A percentile compares a stretch with the other conserved stretches of the same genome.
phyloP scores from a whole-genome alignment of 1,284 basidiomycete species.

The Hemileia vastatrix region DNA sequence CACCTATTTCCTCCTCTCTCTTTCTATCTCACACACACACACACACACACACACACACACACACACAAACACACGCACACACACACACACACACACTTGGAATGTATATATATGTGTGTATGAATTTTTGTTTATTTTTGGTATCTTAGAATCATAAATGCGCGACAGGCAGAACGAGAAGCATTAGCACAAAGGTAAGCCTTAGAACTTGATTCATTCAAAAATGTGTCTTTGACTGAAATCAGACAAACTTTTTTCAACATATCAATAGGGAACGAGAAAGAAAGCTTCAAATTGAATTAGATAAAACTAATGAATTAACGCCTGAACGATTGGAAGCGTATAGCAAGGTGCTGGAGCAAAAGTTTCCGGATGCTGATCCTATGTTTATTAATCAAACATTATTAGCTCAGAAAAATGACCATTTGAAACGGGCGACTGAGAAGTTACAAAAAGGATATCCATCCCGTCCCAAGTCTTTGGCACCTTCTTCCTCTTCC shows the following conservation, averaged over 20 bases:
- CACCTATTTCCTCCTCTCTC: neutral
- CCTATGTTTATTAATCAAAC: conserved; percentile 14
- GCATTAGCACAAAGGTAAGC: conserved; percentile 14
- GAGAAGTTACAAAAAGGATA: conserved; percentile 22
- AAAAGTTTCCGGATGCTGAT: conserved; percentile 22
- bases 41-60: neutral
- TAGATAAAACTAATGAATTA: conserved; percentile 17
- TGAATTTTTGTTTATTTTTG: neutral
- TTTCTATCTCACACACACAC: neutral
- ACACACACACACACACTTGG: neutral
- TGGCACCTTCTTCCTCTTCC: too few species aligned
- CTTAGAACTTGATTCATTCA: too few species aligned
- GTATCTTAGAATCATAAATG: conserved; percentile 19
- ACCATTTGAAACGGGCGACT: conserved; percentile 18
- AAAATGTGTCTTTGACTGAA: too few species aligned
- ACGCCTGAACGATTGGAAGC: conserved; percentile 14
- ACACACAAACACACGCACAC: neutral
- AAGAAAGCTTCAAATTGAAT: conserved; percentile 17
- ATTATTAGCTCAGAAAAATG: conserved; percentile 11
- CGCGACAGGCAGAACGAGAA: conserved; percentile 23
- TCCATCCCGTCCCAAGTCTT: too few species aligned
- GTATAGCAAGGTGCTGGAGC: conserved; percentile 10
- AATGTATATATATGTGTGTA: too few species aligned
- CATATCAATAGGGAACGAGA: too few species aligned
- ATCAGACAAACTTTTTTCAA: too few species aligned